A percentile compares a stretch with the other conserved stretches of the same genome.
These are phyloP conservation scores for Corylus heterophylla DNA, from an alignment of 306 rosid species.

Conservation along the genomic window DNA sequence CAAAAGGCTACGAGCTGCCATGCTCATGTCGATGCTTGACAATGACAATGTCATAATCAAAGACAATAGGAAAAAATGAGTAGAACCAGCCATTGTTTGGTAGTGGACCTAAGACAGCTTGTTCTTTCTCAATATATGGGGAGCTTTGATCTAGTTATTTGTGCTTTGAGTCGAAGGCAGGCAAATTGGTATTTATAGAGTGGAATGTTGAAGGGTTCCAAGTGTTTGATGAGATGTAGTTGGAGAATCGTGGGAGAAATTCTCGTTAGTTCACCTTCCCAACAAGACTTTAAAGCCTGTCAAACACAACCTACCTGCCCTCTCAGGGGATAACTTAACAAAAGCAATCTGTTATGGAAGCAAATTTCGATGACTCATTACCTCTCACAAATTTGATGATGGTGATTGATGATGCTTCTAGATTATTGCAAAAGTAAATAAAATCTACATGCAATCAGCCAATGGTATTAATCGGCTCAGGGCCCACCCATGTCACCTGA, in stretches of 20 bases:
- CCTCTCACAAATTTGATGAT: background rate
- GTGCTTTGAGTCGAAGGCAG: conserved; percentile 5
- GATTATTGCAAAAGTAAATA: background rate
- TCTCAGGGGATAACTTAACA: background rate
- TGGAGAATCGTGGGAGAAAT: background rate
- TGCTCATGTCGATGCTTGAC: conserved; percentile 31
- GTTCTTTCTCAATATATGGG: background rate
- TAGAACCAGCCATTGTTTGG: conserved; percentile 11
- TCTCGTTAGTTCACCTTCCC: conserved; percentile 27
- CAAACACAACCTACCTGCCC: conserved; percentile 8
- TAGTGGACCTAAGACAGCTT: background rate
- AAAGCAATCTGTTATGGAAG: background rate
- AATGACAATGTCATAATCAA: conserved; percentile 5
- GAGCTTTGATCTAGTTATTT: background rate
- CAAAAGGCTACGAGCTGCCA: conserved; percentile 32
- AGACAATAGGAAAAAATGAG: conserved; percentile 6
- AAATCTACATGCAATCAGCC: background rate
- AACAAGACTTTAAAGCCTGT: background rate
- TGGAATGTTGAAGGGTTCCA: background rate
- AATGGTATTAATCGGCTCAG: background rate
- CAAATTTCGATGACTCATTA: background rate
- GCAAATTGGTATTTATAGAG: conserved; percentile 5
- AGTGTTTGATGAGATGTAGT: conserved; percentile 34
- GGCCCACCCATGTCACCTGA: too few relatives aligned
- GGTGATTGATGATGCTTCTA: background rate